Conservation (phyloP, 805 yeast species). For the Candida easanensis region DNA sequence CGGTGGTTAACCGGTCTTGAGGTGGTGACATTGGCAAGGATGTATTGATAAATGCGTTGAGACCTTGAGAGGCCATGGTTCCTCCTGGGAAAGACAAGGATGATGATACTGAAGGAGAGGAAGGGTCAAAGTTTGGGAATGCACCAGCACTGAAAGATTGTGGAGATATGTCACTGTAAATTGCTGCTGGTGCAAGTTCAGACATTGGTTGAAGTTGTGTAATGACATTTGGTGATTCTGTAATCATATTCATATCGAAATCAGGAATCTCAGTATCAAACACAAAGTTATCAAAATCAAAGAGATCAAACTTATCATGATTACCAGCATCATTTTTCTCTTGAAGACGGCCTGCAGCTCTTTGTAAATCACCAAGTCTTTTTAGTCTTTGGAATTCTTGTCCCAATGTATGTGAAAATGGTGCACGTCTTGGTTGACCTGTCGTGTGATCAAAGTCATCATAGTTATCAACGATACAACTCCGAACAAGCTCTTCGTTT, state of each 20-base stretch:
- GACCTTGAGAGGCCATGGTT: not conserved
- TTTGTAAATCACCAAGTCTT: conserved; percentile 22
- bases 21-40: not conserved
- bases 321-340: not conserved
- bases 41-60: not conserved
- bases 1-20: conserved; percentile 4
- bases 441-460: conserved; percentile 22
- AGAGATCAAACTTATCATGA: conserved; percentile 4
- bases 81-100: not conserved
- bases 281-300: conserved; percentile 9
- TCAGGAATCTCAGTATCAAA: conserved; percentile 10
- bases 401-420: conserved; percentile 27
- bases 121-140: conserved; percentile 2
- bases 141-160: too few species aligned
- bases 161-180: not conserved
- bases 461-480: conserved; percentile 49
- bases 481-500: conserved; percentile 57
- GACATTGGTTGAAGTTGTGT: conserved; percentile 26
- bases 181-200: conserved; percentile 12
- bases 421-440: conserved; percentile 22
- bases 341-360: conserved; percentile 2
- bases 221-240: conserved; percentile 1
- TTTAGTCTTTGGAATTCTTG: conserved; percentile 25
- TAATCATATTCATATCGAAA: conserved; percentile 5
- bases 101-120: not conserved